These are phyloP conservation scores for Aureococcus anophagefferens DNA, from an alignment of 108 stramenopile species.

Conservation along the genomic window DNA sequence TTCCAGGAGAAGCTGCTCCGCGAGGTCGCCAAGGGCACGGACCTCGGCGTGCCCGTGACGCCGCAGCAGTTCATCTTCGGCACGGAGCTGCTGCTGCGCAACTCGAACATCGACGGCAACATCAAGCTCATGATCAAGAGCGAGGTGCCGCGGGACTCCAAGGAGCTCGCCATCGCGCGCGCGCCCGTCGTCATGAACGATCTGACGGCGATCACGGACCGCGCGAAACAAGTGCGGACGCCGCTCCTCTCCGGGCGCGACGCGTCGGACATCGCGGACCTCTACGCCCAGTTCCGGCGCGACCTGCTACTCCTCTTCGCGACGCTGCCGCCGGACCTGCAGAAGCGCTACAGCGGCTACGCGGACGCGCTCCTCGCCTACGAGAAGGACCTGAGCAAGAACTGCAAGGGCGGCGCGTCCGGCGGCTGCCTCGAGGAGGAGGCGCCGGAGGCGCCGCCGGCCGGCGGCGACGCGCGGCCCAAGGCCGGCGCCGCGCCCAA, in stretches of 20 bases:
- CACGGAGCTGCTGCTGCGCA: constrained; percentile 46
- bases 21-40: constrained; percentile 41
- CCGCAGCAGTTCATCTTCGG: constrained; percentile 60
- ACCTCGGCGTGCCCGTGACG: constrained; percentile 34
- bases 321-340: constrained; percentile 23
- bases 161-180: constrained; percentile 33
- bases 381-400: neutral
- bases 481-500: neutral
- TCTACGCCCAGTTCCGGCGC: constrained; percentile 40
- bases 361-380: neutral
- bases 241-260: constrained; percentile 13
- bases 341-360: neutral
- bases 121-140: constrained; percentile 52
- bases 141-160: constrained; percentile 40
- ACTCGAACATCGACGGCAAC: constrained; percentile 51
- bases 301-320: constrained; percentile 46
- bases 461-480: neutral
- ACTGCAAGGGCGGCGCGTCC: neutral
- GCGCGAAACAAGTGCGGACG: constrained; percentile 30
- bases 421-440: neutral
- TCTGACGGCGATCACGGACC: constrained; percentile 38
- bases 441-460: neutral
- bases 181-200: constrained; percentile 48
- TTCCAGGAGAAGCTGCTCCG: constrained; percentile 61
- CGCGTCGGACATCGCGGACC: constrained; percentile 44